Evolutionary conservation across 768 basidiomycete species (phyloP), one percentile per base, ranked within the genome.

Genomic region (Peribolospora kevripleyi): DNA sequence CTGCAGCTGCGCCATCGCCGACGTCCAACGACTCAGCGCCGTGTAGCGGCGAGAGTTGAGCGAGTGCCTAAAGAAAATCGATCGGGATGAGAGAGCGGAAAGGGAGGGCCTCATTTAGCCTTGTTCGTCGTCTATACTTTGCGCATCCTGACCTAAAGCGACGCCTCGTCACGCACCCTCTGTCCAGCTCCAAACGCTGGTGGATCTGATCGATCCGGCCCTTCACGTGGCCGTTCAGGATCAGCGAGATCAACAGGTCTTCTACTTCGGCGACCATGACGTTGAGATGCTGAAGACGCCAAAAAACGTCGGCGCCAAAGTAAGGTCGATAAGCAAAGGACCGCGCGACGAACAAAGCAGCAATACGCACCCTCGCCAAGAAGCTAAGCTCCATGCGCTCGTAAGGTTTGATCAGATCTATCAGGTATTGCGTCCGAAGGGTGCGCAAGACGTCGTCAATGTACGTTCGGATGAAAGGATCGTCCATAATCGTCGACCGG

Each of bases 351-450:
- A 25, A 25, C 25, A 36, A 37, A 42, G n/a, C 2, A 36, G 11
- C 3, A 50, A 8, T 9, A 63, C 71, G 51, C 58, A 83, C 90
- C 73, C 84, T 85, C 42, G 85, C 88, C 5, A 98, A 76, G 74
- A 90, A 93, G 14, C 81, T 76, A 46, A 97, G 74, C 66, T 97
- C 91, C 40, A 98, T 74, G 41, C 91, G 75, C 0, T 85, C 90
- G 70, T 98, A 98, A 6, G 93, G 90, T 67, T 90, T 91, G 72
- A 97, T 93, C 57, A 95, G 77, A 65, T 97, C 93, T 61, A 97
- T 87, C 61, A 98, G 76, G 65, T 95, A 98, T 63, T 91, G 87
- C 0, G 93, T 97, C 6, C 93, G 76, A 55, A 98, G 70, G 65
- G 86, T 90, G 52, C 84, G 82, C 57, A 98, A 74, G 14, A 98